Evolutionary conservation across 208 protist genomes (phyloP).

Genomic region (Wallacemonas collosoma): DNA sequence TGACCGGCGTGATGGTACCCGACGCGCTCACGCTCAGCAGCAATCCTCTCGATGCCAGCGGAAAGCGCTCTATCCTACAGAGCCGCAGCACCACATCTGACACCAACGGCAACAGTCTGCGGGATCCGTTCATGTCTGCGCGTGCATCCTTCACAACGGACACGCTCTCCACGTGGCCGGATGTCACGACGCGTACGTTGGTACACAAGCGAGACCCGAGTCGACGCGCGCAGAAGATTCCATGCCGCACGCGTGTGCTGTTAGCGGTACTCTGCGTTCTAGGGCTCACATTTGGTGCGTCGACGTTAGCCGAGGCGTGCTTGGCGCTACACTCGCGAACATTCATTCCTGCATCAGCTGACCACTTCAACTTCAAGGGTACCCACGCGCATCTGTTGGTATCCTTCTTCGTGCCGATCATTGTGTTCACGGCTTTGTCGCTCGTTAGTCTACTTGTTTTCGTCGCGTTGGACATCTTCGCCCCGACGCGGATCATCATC

Average conservation of each 20-base stretch:
- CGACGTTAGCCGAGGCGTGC: constrained; percentile 26
- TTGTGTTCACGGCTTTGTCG: not conserved
- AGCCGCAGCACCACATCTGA: not conserved
- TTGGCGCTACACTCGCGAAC: not conserved
- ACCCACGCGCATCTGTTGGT: not conserved
- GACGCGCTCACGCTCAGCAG: not conserved
- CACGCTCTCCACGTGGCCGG: not conserved
- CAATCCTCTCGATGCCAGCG: constrained; percentile 4
- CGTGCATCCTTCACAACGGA: constrained; percentile 1
- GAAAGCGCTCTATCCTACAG: not conserved
- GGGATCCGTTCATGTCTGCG: not conserved
- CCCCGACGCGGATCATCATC: not conserved
- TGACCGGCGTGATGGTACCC: not conserved
- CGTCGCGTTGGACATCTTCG: constrained; percentile 1
- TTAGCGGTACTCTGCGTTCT: constrained; percentile 45
- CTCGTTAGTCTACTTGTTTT: not conserved
- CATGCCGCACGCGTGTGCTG: not conserved
- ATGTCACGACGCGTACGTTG: not conserved
- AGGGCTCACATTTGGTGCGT: constrained; percentile 36
- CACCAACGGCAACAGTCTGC: not conserved
- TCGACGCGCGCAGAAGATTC: not conserved
- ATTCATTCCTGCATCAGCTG: not conserved
- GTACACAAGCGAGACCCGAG: not conserved
- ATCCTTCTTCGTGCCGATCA: not conserved
- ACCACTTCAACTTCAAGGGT: not conserved